A percentile compares a stretch with the other conserved stretches of the same genome.
Evolutionary conservation across 495 filamentous ascomycete species (phyloP).

Genomic region (Xylaria acuta): DNA sequence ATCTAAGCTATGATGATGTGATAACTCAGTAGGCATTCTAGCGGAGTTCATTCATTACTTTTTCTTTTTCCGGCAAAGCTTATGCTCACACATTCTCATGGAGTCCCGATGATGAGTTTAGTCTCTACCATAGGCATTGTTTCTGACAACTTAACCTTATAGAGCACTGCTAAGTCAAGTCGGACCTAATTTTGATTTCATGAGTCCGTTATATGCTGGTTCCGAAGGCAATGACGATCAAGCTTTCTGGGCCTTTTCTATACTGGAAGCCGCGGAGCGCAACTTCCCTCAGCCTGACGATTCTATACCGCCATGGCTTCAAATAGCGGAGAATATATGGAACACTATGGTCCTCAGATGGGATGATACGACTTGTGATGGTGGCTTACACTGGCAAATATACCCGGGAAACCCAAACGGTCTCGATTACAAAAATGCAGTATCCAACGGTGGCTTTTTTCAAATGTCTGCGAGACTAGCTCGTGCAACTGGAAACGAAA

Average conservation of each 20-base stretch:
- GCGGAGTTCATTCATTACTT: background rate
- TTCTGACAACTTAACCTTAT: background rate
- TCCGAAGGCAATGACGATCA: conserved; percentile 75
- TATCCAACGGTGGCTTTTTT: conserved; percentile 73
- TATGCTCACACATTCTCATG: background rate
- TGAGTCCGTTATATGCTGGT: conserved; percentile 52
- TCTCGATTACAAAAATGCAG: conserved; percentile 72
- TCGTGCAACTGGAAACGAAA: conserved; percentile 67
- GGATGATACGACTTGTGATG: conserved; percentile 70
- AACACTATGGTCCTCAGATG: conserved; percentile 63
- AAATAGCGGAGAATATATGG: conserved; percentile 57
- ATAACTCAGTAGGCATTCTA: conserved; percentile 54
- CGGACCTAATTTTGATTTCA: conserved; percentile 67
- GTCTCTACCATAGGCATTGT: background rate
- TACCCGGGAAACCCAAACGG: conserved; percentile 76
- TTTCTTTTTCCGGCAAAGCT: background rate
- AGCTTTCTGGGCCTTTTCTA: conserved; percentile 79
- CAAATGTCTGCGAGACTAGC: conserved; percentile 72
- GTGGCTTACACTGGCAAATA: conserved; percentile 86
- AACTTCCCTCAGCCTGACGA: conserved; percentile 69
- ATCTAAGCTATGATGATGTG: conserved; percentile 72
- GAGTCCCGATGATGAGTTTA: background rate
- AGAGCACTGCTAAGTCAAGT: conserved; percentile 66
- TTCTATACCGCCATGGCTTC: conserved; percentile 64
- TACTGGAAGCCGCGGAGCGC: conserved; percentile 75